Base-by-base conservation (phyloP, 2,329 filamentous ascomycete species). In the Escovopsis sp. region DNA sequence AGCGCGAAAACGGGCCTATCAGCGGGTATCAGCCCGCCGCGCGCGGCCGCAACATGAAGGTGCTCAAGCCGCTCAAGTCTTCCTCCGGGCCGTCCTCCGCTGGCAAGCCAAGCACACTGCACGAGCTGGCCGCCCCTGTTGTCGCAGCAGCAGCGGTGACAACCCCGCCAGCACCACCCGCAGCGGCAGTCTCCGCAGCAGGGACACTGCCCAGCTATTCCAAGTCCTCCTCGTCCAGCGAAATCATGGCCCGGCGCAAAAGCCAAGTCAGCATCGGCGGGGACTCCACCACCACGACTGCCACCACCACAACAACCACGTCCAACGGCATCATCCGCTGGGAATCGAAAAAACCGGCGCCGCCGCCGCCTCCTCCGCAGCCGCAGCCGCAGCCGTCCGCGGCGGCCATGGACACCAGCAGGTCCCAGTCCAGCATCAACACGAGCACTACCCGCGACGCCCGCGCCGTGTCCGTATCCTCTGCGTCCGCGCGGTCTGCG, bases 21-120 rank as follows among this genome's bases (percentile, higher is more conserved):
- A 77, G 74, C 46, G 76, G 76, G 18, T 84, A 85, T 50, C 79
- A 84, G 51, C 78, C 77, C 46, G 65, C 77, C 43, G 58, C 74
- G 50, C 65, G 75, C 33, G 58, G 68, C 13, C 72, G 80, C 34
- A 77, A 76, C 34, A 96, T 96, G 80, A 96, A 94, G 62, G 79
- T 94, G 2, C 65, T 96, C 35, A 85, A 86, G 49, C 77, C 88
- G 1, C 70, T 68, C 37, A 90, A 85, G 53, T 66, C n/a, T n/a
- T n/a, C 76, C 5, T 25, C 76, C 5, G 58, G 60, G 16, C 70
- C 77, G 1, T 60, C 61, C 2, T 66, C 67, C 10, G 58, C 61
- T n/a, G n/a, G n/a, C 2, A 63, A 63, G 39, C 65, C 66, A 0
- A 67, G 67, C 1, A 47, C 64, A 2, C 54, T 67, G 2, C 71